Conservation (phyloP, 495 filamentous ascomycete species). For the Platismatia glauca region DNA sequence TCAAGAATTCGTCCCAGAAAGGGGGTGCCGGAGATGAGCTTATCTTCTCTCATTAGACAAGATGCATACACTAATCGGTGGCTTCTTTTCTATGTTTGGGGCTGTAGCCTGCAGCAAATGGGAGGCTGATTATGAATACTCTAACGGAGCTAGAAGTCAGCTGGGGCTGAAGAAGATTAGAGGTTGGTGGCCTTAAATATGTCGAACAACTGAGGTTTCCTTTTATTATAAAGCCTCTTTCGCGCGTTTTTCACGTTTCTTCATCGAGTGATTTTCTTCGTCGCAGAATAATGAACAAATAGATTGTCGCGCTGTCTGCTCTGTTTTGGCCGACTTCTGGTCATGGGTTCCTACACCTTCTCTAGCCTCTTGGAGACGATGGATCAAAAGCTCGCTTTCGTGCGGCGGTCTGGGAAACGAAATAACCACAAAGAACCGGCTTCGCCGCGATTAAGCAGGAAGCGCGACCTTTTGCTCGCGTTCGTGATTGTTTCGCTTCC, state of each 20-base stretch:
- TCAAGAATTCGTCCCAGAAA: no score
- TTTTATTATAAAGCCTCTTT: no score
- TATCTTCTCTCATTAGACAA: no score
- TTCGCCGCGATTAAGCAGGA: slow-evolving; percentile 8
- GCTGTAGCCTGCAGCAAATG: neutral
- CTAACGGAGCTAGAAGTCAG: neutral
- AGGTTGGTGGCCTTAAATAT: neutral
- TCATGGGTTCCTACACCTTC: neutral
- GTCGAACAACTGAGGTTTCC: no score
- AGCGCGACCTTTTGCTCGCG: slow-evolving; percentile 8
- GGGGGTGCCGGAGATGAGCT: no score
- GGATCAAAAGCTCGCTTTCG: neutral
- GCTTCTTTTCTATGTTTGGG: neutral
- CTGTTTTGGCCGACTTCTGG: neutral
- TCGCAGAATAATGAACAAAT: neutral
- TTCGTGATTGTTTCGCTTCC: slow-evolving; percentile 17
- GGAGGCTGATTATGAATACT: neutral
- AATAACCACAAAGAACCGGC: neutral
- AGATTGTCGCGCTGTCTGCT: neutral
- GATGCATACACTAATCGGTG: no score
- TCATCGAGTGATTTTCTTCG: no score
- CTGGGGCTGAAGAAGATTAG: neutral
- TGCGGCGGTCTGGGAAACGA: neutral
- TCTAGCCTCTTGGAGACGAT: neutral
- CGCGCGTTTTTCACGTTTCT: no score